phyloP scores from a whole-genome alignment of 2,329 filamentous ascomycete species.

The Exserohilum turcica region DNA sequence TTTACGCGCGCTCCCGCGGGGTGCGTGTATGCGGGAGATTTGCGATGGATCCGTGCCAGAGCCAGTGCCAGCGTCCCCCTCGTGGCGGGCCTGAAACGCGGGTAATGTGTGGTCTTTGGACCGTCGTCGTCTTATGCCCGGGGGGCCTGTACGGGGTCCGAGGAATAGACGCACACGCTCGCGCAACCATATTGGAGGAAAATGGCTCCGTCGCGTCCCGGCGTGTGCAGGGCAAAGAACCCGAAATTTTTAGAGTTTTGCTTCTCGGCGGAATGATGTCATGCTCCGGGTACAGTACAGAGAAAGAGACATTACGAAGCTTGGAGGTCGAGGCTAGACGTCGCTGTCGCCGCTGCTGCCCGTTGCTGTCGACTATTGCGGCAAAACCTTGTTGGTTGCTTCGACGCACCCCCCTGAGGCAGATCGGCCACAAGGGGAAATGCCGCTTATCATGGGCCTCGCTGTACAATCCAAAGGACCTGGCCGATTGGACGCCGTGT shows the following conservation, averaged over 20 bases:
- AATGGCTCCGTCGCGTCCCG: background rate
- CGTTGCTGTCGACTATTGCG: background rate
- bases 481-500: background rate
- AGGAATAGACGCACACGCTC: background rate
- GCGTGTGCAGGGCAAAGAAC: too few relatives aligned
- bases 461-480: background rate
- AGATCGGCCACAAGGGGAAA: background rate
- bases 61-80: conserved; percentile 2
- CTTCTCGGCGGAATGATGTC: background rate
- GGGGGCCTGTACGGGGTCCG: conserved; percentile 2
- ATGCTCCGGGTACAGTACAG: background rate
- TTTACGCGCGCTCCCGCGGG: conserved; percentile 10
- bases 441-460: background rate
- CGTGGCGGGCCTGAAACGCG: conserved; percentile 19
- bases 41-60: conserved; percentile 17
- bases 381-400: background rate
- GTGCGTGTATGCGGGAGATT: conserved; percentile 20
- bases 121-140: conserved; percentile 3
- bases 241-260: background rate
- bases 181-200: conserved; percentile 1
- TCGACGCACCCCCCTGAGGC: background rate
- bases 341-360: background rate
- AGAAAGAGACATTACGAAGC: background rate
- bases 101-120: conserved; percentile 4
- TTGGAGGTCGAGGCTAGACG: background rate